These are phyloP conservation scores for Trypanosoma platydactyli DNA, from an alignment of 208 protist species.

Conservation along the genomic window DNA sequence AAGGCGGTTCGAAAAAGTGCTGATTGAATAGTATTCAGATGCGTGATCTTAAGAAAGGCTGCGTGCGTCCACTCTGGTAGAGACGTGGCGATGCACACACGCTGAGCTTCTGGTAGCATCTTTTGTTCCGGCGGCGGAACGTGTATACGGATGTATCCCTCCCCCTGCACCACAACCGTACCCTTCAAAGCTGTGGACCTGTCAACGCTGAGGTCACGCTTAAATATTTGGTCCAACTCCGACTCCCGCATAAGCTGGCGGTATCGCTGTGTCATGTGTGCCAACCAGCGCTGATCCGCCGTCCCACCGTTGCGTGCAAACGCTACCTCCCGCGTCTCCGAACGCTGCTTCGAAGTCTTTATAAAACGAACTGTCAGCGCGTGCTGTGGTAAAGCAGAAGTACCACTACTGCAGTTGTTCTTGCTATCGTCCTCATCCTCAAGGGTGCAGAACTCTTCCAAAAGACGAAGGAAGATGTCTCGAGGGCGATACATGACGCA, in stretches of 20 bases:
- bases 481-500: conserved; percentile 81
- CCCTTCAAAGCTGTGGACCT: conserved; percentile 67
- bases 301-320: conserved; percentile 49
- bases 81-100: conserved; percentile 74
- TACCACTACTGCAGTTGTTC: conserved; percentile 6
- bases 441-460: conserved; percentile 89
- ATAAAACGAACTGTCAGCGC: conserved; percentile 72
- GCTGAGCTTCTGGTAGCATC: conserved; percentile 71
- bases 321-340: conserved; percentile 34
- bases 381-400: conserved; percentile 18
- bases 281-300: conserved; percentile 76
- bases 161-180: conserved; percentile 63
- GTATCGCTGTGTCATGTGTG: conserved; percentile 86
- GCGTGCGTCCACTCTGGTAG: conserved; percentile 90
- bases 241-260: conserved; percentile 82
- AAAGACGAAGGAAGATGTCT: conserved; percentile 80
- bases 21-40: conserved; percentile 97
- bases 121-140: conserved; percentile 77
- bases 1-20: conserved; percentile 96
- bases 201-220: conserved; percentile 72
- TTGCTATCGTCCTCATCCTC: conserved; percentile 52
- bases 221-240: conserved; percentile 86
- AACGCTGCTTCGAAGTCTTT: conserved; percentile 51
- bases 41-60: conserved; percentile 89
- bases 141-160: conserved; percentile 75